Evolutionary conservation across 768 basidiomycete genomes (phyloP).

Genomic region (Suillus decipiens): DNA sequence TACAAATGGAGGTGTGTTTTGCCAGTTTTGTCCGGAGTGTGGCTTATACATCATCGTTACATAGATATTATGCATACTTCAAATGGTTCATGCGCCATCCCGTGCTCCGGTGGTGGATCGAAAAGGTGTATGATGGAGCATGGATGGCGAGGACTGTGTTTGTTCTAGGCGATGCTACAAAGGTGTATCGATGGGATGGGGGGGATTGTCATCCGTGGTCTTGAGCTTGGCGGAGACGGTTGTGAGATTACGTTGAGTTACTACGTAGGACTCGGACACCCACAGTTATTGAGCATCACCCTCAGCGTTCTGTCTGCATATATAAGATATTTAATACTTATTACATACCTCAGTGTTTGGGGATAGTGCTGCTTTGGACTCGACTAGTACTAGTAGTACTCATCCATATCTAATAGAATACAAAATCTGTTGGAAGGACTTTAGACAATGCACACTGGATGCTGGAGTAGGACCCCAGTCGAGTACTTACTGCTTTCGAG

Average conservation of each 20-base stretch:
- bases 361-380: too few species aligned
- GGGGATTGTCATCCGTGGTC: slow-evolving; percentile 5
- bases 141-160: slow-evolving; percentile 38
- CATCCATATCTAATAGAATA: too few species aligned
- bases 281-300: background rate
- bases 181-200: slow-evolving; percentile 13
- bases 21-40: background rate
- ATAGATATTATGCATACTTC: slow-evolving; percentile 34
- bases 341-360: background rate
- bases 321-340: background rate
- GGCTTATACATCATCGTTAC: background rate
- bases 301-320: background rate
- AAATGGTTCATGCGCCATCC: slow-evolving; percentile 41
- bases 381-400: too few species aligned
- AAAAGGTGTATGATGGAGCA: slow-evolving; percentile 36
- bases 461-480: too few species aligned
- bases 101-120: slow-evolving; percentile 44
- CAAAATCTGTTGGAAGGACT: too few species aligned
- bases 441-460: too few species aligned
- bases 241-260: background rate
- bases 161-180: slow-evolving; percentile 36
- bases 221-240: background rate
- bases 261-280: background rate
- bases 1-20: slow-evolving; percentile 38
- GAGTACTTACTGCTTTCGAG: too few species aligned